Evolutionary conservation across 768 basidiomycete species (phyloP).

Genomic region (Nidularia sp.): DNA sequence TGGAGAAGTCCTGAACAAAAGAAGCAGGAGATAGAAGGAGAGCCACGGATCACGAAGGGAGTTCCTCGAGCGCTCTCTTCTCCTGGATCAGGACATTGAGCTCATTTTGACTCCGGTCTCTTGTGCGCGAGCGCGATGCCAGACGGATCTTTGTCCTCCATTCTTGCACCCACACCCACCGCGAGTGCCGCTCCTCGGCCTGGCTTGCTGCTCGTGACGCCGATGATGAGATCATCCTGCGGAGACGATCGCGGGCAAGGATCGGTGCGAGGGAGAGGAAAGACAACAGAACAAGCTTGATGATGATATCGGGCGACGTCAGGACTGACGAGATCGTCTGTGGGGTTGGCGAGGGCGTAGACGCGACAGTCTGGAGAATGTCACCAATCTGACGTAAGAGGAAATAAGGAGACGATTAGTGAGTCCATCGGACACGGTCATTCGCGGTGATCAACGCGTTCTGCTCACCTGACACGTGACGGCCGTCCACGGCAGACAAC

Average conservation of each 20-base stretch:
- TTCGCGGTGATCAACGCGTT: conserved; percentile 1
- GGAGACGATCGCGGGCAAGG: conserved; percentile 65
- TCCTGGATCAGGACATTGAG: conserved; percentile 52
- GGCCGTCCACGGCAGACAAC: conserved; percentile 84
- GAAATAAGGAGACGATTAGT: conserved; percentile 2
- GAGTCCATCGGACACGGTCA: conserved; percentile 10
- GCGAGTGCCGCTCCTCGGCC: conserved; percentile 20
- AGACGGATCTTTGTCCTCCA: conserved; percentile 61
- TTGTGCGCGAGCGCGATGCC: conserved; percentile 45
- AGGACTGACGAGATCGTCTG: conserved; percentile 85
- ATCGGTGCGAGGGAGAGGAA: conserved; percentile 86
- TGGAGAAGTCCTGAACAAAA: not conserved
- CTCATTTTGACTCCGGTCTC: conserved; percentile 38
- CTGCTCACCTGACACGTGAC: conserved; percentile 79
- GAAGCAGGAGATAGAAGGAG: conserved; percentile 1
- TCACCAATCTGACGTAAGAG: conserved; percentile 64
- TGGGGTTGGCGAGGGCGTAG: conserved; percentile 62
- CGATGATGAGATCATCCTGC: conserved; percentile 44
- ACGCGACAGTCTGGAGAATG: conserved; percentile 80
- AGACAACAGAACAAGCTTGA: conserved; percentile 81
- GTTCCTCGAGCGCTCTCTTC: conserved; percentile 43
- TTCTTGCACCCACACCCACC: conserved; percentile 67
- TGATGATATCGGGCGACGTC: conserved; percentile 75
- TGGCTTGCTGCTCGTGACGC: conserved; percentile 6
- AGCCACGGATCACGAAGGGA: conserved; percentile 23